Evolutionary conservation across 1,284 basidiomycete genomes (phyloP), one percentile per base, ranked within the genome.

Genomic region (Trichosporon faecale): DNA sequence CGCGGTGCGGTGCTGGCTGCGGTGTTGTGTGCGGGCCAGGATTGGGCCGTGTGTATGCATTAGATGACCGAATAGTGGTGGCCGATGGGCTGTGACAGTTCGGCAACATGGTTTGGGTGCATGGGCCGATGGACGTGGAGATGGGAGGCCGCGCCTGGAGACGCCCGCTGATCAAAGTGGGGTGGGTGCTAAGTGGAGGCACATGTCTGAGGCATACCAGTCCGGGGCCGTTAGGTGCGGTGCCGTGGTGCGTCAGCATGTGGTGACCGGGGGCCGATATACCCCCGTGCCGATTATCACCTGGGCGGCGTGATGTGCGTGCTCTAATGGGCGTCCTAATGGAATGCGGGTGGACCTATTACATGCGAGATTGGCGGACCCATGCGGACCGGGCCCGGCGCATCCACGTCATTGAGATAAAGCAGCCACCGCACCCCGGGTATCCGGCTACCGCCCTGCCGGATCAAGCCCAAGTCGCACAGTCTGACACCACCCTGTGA

Each of bases 211-310:
- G n/a, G 16, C 16, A 11, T 6, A 11, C 2, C 40, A 14, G 37
- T n/a, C 57, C 57, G 57, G 57, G 57, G 57, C 57, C 57, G 57
- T 33, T 16, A 31, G 27, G 5, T 29, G 55, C 55, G 55, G 55
- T 31, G 35, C 12, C 8, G 35, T 37, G 2, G 35, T 52, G 49
- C 49, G 11, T 21, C 29, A 25, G 57, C 18, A 61, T 61, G 27
- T 61, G 57, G 57, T 61, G 57, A 61, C 57, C 57, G 31, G 57
- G 57, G 29, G 29, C 57, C 57, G 57, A 31, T 61, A 31, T 61
- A 61, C 57, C 27, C 57, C 57, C 57, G 29, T n/a, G 23, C 21
- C 11, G 49, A 52, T 31, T 14, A 61, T 60, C 25, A 60, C 6
- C 12, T 18, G 5, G 27, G 55, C 16, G 2, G 40, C 6, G n/a